These are phyloP conservation scores for Tubosaeta brunneosetosa DNA, from an alignment of 768 basidiomycete genomes.

Conservation along the genomic window DNA sequence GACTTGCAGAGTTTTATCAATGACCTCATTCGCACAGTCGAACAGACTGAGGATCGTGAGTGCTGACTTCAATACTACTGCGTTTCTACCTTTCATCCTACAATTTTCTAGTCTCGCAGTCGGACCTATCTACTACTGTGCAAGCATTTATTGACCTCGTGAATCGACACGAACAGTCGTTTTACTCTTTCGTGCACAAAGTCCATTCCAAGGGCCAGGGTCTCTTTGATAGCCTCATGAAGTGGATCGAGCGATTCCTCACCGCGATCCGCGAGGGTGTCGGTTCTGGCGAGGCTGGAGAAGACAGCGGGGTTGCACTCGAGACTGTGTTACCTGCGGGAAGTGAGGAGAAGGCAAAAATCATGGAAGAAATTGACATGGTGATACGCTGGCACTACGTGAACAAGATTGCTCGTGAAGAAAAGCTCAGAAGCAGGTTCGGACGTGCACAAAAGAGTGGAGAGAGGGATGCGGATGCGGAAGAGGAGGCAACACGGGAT, in stretches of 20 bases:
- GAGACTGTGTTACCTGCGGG: conserved; percentile 87
- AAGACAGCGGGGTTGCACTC: conserved; percentile 51
- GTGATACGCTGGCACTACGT: conserved; percentile 92
- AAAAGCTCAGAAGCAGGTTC: conserved; percentile 84
- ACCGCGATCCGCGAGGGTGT: conserved; percentile 87
- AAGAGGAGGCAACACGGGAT: conserved; percentile 74
- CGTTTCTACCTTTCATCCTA: conserved; percentile 1
- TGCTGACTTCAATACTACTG: conserved; percentile 31
- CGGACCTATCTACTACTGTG: conserved; percentile 81
- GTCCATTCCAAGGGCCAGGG: conserved; percentile 96
- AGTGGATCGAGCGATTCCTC: conserved; percentile 94
- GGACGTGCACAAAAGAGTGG: conserved; percentile 47
- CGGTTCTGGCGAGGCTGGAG: conserved; percentile 33
- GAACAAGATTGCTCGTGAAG: conserved; percentile 89
- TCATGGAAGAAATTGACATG: conserved; percentile 83
- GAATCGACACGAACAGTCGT: conserved; percentile 89
- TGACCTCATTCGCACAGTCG: conserved; percentile 92
- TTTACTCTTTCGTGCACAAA: conserved; percentile 97
- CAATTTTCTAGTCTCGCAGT: conserved; percentile 58
- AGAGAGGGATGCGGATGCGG: conserved; percentile 53
- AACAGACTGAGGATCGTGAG: conserved; percentile 85
- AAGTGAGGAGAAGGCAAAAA: conserved; percentile 66
- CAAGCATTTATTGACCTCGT: conserved; percentile 92
- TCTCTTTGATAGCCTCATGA: conserved; percentile 91
- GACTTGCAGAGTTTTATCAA: conserved; percentile 94